phyloP scores from a whole-genome alignment of 106 monocot species.

The Apostasia shenzhenica region DNA sequence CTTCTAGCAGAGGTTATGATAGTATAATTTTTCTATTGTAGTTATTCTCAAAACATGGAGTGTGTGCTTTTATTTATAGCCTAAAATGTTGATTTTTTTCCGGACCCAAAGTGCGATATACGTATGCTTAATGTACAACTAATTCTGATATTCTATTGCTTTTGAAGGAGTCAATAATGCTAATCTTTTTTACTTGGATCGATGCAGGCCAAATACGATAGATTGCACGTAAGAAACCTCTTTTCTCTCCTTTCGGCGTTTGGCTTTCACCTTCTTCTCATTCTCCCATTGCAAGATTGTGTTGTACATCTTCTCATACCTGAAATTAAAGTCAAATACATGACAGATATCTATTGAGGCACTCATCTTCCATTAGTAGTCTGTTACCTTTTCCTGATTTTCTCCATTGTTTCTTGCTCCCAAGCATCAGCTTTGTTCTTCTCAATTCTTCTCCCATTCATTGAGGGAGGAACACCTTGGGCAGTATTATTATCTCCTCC shows the following conservation, averaged over 20 bases:
- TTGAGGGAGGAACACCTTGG: not conserved
- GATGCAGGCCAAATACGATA: too few species aligned
- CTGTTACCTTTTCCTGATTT: slow-evolving; percentile 32
- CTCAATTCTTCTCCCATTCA: not conserved
- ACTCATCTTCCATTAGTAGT: not conserved
- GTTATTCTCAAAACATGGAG: too few species aligned
- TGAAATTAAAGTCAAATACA: slow-evolving; percentile 10
- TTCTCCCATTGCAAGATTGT: slow-evolving; percentile 49
- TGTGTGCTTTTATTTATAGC: too few species aligned
- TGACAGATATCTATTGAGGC: not conserved
- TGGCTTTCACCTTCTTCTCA: slow-evolving; percentile 46
- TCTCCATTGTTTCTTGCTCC: slow-evolving; percentile 31
- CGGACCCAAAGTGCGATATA: too few species aligned
- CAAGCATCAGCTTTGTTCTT: slow-evolving; percentile 29
- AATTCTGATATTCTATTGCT: too few species aligned
- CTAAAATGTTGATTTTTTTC: too few species aligned
- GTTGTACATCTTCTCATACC: slow-evolving; percentile 27
- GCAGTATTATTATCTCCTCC: not conserved
- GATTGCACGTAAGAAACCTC: slow-evolving; percentile 17
- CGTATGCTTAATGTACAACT: too few species aligned
- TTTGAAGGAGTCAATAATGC: too few species aligned
- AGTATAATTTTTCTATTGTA: too few species aligned
- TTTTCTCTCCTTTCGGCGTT: slow-evolving; percentile 26
- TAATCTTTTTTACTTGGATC: too few species aligned
- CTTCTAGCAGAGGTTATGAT: too few species aligned